Evolutionary conservation across 2,329 filamentous ascomycete genomes (phyloP).

Genomic region (Magnaporthales sp.): DNA sequence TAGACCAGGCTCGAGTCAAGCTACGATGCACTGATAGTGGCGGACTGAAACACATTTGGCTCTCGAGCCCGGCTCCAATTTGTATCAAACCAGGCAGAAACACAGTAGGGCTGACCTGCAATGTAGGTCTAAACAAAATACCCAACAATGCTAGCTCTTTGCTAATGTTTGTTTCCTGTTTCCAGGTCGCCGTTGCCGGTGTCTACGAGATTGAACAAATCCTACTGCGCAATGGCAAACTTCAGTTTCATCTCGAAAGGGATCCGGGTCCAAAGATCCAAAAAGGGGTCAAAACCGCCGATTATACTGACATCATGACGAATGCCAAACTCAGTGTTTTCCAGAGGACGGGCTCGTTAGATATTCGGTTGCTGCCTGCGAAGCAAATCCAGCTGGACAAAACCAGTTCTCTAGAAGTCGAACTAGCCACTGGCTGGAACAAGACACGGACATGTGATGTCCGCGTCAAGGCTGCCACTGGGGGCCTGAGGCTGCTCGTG

Average conservation of each 20-base stretch:
- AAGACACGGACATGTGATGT: conserved; percentile 50
- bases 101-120: conserved; percentile 33
- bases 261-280: conserved; percentile 27
- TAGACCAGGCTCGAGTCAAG: conserved; percentile 57
- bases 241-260: conserved; percentile 58
- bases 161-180: conserved; percentile 16
- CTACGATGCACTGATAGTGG: conserved; percentile 48
- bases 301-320: conserved; percentile 37
- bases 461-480: conserved; percentile 54
- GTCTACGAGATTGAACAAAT: conserved; percentile 69
- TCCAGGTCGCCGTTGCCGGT: conserved; percentile 57
- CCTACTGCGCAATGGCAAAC: conserved; percentile 52
- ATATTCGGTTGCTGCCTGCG: conserved; percentile 57
- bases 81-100: conserved; percentile 47
- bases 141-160: background rate
- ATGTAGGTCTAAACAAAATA: conserved; percentile 22
- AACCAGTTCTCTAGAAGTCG: conserved; percentile 67
- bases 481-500: conserved; percentile 55
- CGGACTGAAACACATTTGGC: conserved; percentile 46
- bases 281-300: conserved; percentile 35
- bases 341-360: conserved; percentile 59
- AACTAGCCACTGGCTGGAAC: conserved; percentile 68
- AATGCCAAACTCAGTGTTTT: conserved; percentile 63
- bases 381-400: conserved; percentile 71
- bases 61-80: conserved; percentile 22